Base-by-base conservation (phyloP, 2,329 filamentous ascomycete genomes). In the Huntiella abstrusa region DNA sequence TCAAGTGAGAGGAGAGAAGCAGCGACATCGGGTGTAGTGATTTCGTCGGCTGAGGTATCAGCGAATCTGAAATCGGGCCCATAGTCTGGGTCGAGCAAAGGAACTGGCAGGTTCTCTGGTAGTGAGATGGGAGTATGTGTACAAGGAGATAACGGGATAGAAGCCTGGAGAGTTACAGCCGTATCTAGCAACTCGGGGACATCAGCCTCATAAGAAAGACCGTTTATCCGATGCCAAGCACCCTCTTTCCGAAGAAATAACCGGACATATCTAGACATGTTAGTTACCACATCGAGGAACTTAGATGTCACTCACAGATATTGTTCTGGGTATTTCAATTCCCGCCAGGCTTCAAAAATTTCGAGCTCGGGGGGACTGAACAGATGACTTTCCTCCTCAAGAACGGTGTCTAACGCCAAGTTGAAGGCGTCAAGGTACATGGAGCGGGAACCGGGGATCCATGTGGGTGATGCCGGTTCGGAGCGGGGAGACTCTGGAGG, bases 341-440 rank as follows among this genome's bases (percentile, higher is more conserved):
- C 60, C 50, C 66, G 73, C 86, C 88, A 98, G 49, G 77, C 67
- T 3, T 66, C 63, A 58, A 98, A 96, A 0, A 96, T 70, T 11
- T 71, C 66, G 55, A 70, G 73, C 60, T 98, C 91, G 13, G 75
- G 78, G 49, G 77, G 73, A 55, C 91, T 73, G 58, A 96, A 98
- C 0, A 98, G 65, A 60, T 94, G 84, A 1, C 74, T 71, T 61
- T 98, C 91, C 48, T 96, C 84, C 42, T 84, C 77, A 10, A 96
- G 64, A 3, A 98, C 91, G 0, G 84, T 94, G 49, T 88, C 79
- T 42, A 98, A 65, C 2, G 88, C 85, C 11, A 96, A 67, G 56
- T 94, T 94, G 67, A 98, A 98, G 1, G 91, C 91, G 62, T 98
- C 91, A 13, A 95, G 85, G 55, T 98, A 98, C 47, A 98, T 84